phyloP scores from a whole-genome alignment of 2,329 filamentous ascomycete genomes.

The Colletotrichum endophyticum region DNA sequence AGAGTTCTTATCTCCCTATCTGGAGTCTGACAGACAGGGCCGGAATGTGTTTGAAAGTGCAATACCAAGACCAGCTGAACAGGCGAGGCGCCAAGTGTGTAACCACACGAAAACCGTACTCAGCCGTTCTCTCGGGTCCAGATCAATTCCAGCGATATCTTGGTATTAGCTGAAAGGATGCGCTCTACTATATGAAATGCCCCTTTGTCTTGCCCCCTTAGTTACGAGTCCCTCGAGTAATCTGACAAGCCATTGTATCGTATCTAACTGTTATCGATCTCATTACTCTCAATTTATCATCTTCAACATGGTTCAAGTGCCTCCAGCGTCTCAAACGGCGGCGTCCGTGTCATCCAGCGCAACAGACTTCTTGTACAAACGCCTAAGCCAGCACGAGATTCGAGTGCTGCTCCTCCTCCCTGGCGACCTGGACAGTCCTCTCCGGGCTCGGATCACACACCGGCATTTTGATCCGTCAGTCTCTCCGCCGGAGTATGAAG shows the following conservation, averaged over 20 bases:
- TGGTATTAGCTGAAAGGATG: background rate
- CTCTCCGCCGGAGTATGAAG: background rate
- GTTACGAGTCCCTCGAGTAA: background rate
- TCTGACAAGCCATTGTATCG: background rate
- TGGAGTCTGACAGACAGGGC: background rate
- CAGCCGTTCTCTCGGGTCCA: background rate
- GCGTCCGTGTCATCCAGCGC: fast-evolving
- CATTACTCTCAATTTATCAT: too few species aligned
- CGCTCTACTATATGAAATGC: background rate
- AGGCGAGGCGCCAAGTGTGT: background rate
- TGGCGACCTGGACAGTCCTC: background rate
- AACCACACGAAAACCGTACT: background rate
- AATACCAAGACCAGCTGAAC: background rate
- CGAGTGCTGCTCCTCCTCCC: background rate
- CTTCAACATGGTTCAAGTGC: background rate
- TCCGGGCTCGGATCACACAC: background rate
- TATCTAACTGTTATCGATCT: fast-evolving
- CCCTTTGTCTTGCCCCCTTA: fast-evolving
- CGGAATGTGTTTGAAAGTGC: background rate
- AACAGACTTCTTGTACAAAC: background rate
- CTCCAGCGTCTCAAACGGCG: fast-evolving
- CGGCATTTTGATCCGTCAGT: background rate
- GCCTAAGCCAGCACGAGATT: background rate
- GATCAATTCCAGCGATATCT: background rate
- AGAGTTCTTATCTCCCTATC: background rate